Percentiles rank a stretch among this genome's conserved stretches.
Evolutionary conservation across 352 stramenopile species (phyloP).

Genomic region (Phytophthora macrochlamydospora): DNA sequence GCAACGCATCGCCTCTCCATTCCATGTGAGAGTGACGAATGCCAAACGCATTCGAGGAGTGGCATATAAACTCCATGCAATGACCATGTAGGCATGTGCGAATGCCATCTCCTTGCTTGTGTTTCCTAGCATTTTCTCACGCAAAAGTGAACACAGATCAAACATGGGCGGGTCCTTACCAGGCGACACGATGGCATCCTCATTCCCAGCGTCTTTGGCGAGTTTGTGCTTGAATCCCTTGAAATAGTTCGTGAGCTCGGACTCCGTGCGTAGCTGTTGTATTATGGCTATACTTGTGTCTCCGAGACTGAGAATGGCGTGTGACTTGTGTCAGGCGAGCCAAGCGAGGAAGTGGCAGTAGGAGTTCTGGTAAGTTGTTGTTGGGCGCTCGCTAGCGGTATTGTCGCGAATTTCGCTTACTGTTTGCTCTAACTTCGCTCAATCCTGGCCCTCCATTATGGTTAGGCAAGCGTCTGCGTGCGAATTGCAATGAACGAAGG

Average conservation of each 20-base stretch:
- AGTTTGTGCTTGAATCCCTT: constrained; percentile 13
- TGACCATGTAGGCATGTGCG: constrained; percentile 11
- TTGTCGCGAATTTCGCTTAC: too few species aligned
- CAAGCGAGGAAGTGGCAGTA: too few species aligned
- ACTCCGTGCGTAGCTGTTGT: not conserved
- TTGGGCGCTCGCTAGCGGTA: too few species aligned
- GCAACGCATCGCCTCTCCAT: constrained; percentile 28
- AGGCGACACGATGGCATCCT: not conserved
- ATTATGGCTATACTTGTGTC: too few species aligned
- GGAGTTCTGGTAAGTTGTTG: too few species aligned
- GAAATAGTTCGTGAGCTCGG: constrained; percentile 8
- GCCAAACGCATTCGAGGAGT: constrained; percentile 9
- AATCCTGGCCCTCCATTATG: too few species aligned
- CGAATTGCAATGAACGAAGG: too few species aligned
- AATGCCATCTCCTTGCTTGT: constrained; percentile 15
- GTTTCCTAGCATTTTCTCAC: not conserved
- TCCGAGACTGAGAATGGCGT: too few species aligned
- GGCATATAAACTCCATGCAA: constrained; percentile 26
- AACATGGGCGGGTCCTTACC: constrained; percentile 10
- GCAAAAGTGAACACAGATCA: constrained; percentile 2
- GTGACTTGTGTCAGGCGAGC: too few species aligned
- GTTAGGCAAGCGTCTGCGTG: too few species aligned
- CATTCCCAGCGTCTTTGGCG: constrained; percentile 2
- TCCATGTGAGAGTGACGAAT: constrained; percentile 25
- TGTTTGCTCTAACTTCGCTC: too few species aligned